Conservation (phyloP, 768 basidiomycete genomes). For the Crepidotus variabilis region DNA sequence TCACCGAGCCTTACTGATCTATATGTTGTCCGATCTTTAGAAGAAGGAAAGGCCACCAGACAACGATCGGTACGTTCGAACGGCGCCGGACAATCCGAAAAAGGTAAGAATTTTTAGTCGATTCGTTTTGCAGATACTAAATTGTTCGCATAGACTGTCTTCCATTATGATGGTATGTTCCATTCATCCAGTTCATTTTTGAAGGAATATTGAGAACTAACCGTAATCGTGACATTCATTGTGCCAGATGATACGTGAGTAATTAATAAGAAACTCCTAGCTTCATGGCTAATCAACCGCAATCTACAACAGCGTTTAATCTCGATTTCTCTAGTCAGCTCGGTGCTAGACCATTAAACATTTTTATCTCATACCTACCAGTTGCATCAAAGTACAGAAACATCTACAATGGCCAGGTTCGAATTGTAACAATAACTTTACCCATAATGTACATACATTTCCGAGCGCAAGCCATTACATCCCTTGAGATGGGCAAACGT, state of each 20-base stretch:
- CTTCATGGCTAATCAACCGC: no score
- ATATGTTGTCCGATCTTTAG: slow-evolving; percentile 16
- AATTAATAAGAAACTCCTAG: not conserved
- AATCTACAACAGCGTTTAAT: no score
- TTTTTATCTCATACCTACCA: no score
- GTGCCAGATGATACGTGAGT: slow-evolving; percentile 61
- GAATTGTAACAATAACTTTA: slow-evolving; percentile 30
- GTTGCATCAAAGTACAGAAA: no score
- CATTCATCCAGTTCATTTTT: not conserved
- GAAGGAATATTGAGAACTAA: not conserved
- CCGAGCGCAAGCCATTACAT: not conserved
- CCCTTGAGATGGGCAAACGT: not conserved
- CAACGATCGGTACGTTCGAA: slow-evolving; percentile 78
- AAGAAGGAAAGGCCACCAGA: slow-evolving; percentile 55
- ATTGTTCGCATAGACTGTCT: slow-evolving; percentile 52
- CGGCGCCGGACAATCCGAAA: slow-evolving; percentile 83
- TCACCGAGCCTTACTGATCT: not conserved
- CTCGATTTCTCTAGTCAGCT: no score
- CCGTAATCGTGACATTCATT: slow-evolving; percentile 1
- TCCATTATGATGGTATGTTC: slow-evolving; percentile 76
- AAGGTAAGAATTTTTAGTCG: slow-evolving; percentile 45
- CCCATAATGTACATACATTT: not conserved
- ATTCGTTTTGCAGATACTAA: slow-evolving; percentile 1
- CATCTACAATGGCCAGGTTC: not conserved
- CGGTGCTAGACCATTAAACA: no score